Evolutionary conservation across 1,139 yeast genomes (phyloP).

Genomic region (Debaryomyces psychrophilus): DNA sequence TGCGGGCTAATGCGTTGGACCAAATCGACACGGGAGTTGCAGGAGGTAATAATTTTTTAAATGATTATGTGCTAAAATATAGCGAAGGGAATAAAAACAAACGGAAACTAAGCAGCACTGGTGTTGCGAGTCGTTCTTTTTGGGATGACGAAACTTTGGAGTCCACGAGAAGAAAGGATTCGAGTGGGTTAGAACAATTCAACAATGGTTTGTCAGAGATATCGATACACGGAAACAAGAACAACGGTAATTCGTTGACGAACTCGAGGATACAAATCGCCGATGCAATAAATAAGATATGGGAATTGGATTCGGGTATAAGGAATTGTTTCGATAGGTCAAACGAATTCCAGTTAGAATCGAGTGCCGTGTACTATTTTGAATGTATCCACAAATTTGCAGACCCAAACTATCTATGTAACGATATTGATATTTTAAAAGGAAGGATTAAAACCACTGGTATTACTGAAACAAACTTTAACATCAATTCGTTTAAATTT

Average conservation of each 20-base stretch:
- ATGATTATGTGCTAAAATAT: conserved; percentile 66
- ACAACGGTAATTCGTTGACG: conserved; percentile 2
- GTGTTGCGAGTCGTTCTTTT: conserved; percentile 51
- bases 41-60: conserved; percentile 65
- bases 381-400: conserved; percentile 68
- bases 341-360: conserved; percentile 81
- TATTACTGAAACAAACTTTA: conserved; percentile 83
- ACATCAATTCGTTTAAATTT: conserved; percentile 66
- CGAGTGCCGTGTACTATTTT: conserved; percentile 78
- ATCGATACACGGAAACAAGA: neutral
- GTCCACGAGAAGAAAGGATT: conserved; percentile 6
- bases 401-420: conserved; percentile 65
- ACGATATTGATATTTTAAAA: conserved; percentile 80
- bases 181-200: conserved; percentile 13
- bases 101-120: conserved; percentile 58
- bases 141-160: conserved; percentile 30
- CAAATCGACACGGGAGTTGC: conserved; percentile 69
- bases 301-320: conserved; percentile 74
- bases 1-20: conserved; percentile 61
- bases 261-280: conserved; percentile 51
- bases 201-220: conserved; percentile 15
- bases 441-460: conserved; percentile 97
- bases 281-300: conserved; percentile 62
- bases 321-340: conserved; percentile 60
- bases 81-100: conserved; percentile 55